Base-by-base conservation (phyloP, 805 yeast genomes). In the Cyberlindnera misumaiensis region DNA sequence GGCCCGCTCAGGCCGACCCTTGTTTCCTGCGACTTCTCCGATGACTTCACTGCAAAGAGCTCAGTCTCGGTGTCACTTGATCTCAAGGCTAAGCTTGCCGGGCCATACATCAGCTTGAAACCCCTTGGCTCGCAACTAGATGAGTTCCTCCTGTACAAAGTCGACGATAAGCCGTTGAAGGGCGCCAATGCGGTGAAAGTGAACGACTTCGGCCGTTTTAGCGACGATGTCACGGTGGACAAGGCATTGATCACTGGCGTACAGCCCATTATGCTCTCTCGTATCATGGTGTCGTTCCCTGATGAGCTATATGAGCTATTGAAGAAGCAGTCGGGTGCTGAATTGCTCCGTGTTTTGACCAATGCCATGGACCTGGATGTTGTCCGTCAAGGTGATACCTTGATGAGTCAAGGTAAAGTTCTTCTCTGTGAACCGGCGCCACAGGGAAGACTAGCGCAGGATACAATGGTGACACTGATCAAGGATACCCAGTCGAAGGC, bases 341-440 rank as follows among this genome's bases (percentile, higher is more conserved):
- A 48, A n/a, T 36, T 55, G 9, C 29, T 36, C 5, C 15, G 35
- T 0, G 28, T 46, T 2, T 35, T 55, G 28, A 40, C 24, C 7
- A 34, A 34, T 2, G 36, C 30, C 8, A 25, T 46, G 24, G 41
- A 43, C 5, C n/a, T 45, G 18, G 39, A 41, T 9, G 15, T 48
- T 4, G 33, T 49, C 4, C 47, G 47, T 30, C 52, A 48, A 30
- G 52, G 53, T 16, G 51, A 49, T 32, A 22, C 13, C 11, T 34
- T 37, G 33, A 46, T 27, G 22, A 34, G 40, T 12, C 26, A 25
- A 22, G 83, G 83, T 15, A 50, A 52, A 6, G 69, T 85, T 3
- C 48, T 73, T 4, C 68, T 79, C 17, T 75, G 87, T 54, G 94
- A 84, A 48, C 95, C 95, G 0, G 68, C 75, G 3, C 75, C 72